These are phyloP conservation scores for Lentinula detonsa DNA, from an alignment of 768 basidiomycete species.

Conservation along the genomic window DNA sequence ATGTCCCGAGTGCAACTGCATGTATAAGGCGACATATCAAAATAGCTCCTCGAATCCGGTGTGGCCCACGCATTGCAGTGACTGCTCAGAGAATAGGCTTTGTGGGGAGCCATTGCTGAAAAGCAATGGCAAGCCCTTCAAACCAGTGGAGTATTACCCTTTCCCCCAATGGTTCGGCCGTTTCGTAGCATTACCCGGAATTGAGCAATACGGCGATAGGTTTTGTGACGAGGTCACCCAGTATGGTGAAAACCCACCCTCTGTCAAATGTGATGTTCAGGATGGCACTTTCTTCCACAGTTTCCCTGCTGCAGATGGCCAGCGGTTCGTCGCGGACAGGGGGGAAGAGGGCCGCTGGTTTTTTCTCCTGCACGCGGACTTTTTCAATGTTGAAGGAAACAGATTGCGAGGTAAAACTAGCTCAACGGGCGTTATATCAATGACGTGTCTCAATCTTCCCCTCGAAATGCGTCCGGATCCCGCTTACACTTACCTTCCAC, in stretches of 20 bases:
- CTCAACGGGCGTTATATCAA: constrained; percentile 1
- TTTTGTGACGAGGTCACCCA: not conserved
- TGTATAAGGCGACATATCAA: no score
- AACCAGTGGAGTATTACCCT: constrained; percentile 1
- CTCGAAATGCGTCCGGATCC: not conserved
- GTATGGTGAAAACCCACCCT: not conserved
- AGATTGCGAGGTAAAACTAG: not conserved
- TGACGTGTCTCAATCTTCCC: constrained; percentile 4
- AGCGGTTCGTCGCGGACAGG: not conserved
- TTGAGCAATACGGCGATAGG: not conserved
- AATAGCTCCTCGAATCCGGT: no score
- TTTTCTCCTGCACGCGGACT: constrained; percentile 2
- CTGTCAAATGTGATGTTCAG: not conserved
- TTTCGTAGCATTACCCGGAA: not conserved
- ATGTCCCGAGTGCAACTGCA: no score
- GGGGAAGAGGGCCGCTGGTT: constrained; percentile 6
- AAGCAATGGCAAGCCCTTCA: not conserved
- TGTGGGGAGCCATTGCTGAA: not conserved
- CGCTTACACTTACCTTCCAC: not conserved
- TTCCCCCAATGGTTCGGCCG: constrained; percentile 6
- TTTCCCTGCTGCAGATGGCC: not conserved
- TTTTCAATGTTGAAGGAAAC: constrained; percentile 4
- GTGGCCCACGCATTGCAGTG: no score
- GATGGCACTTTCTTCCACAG: not conserved
- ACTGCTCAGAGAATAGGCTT: no score